These are phyloP conservation scores for Gaultheria prostrata DNA, from an alignment of 148 eudicot species.

Conservation along the genomic window DNA sequence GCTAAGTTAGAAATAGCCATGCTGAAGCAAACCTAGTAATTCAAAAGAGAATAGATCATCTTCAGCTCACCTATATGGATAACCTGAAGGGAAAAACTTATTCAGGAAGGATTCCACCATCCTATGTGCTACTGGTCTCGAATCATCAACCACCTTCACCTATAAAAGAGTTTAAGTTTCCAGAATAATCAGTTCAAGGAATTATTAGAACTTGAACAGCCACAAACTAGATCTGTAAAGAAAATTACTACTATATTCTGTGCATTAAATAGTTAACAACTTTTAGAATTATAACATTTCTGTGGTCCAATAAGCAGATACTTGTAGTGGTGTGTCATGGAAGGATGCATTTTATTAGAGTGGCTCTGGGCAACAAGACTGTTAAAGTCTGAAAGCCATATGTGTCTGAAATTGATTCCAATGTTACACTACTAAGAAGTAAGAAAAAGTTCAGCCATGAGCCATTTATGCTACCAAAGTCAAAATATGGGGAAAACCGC, in stretches of 20 bases:
- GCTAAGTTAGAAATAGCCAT: background rate
- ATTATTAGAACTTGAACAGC: background rate
- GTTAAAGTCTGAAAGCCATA: background rate
- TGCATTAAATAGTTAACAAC: background rate
- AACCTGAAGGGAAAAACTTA: constrained; percentile 90
- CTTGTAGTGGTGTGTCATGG: background rate
- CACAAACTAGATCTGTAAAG: background rate
- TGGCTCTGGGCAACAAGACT: background rate
- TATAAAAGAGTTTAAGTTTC: constrained; percentile 23
- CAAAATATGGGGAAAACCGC: background rate
- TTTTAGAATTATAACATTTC: background rate
- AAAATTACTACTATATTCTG: background rate
- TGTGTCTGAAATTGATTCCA: background rate
- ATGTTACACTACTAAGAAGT: background rate
- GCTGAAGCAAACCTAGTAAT: background rate
- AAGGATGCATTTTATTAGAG: constrained; percentile 4
- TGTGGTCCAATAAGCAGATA: background rate
- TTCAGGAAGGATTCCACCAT: constrained; percentile 75
- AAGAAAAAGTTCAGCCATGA: too few species aligned
- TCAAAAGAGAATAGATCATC: background rate
- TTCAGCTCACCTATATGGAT: constrained; percentile 78
- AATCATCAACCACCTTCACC: constrained; percentile 72
- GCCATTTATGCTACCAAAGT: background rate
- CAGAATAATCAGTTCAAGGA: background rate
- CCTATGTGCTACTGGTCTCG: constrained; percentile 57